Percentiles rank a stretch among this genome's conserved stretches.
These are phyloP conservation scores for Trichoderma sp. DNA, from an alignment of 2,329 filamentous ascomycete species.

Conservation along the genomic window DNA sequence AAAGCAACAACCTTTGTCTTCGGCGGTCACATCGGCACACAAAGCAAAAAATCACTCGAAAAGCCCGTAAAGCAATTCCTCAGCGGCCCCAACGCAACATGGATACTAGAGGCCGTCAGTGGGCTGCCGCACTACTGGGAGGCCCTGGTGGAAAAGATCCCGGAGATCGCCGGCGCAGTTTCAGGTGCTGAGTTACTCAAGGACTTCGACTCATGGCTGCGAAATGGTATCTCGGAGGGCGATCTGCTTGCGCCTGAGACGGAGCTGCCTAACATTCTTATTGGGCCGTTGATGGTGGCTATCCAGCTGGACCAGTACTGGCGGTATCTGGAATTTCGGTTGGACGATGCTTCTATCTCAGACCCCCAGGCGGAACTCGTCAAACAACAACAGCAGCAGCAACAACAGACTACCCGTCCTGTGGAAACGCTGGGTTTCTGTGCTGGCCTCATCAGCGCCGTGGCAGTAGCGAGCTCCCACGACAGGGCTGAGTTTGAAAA, in stretches of 20 bases:
- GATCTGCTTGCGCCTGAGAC: neutral
- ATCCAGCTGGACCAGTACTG: neutral
- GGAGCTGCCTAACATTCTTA: neutral
- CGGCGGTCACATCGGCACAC: neutral
- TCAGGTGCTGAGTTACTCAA: neutral
- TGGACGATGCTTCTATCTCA: neutral
- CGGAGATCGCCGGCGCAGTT: neutral
- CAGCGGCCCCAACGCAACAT: neutral
- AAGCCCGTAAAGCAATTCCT: neutral
- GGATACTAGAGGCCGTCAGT: neutral
- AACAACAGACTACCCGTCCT: neutral
- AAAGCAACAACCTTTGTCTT: neutral
- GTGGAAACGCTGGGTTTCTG: neutral
- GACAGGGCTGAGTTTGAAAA: neutral
- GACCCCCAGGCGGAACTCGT: neutral
- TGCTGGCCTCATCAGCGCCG: neutral
- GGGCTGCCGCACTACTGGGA: neutral
- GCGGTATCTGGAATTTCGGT: neutral
- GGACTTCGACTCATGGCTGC: neutral
- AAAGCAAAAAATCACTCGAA: neutral
- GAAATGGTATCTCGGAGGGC: neutral
- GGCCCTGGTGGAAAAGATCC: neutral
- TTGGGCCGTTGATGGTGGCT: neutral
- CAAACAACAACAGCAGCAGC: neutral
- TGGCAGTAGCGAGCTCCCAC: neutral